Evolutionary conservation across 768 basidiomycete species (phyloP), one percentile per base, ranked within the genome.

Genomic region (Termitomyces sp.): DNA sequence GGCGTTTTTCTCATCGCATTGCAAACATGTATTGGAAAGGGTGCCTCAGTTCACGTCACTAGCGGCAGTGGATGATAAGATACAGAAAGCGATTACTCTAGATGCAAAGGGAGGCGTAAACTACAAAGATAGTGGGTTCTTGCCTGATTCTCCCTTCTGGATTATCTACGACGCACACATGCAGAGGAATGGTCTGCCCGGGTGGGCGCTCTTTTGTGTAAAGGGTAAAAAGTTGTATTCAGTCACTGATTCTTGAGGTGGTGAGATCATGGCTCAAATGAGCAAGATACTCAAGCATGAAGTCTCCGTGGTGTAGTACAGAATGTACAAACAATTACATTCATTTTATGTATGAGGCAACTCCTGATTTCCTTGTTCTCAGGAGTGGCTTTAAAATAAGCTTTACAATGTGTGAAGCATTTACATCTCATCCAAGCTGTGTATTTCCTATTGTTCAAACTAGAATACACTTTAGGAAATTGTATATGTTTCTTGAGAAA

Each of bases 41-140:
- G 91, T 28, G 87, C 88, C 1, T 79, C 79, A 34, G 89, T 93
- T 17, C 93, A 85, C 66, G 89, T 93, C 22, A 89, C 92, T 4
- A 90, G 87, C 58, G 80, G 88, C 9, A 82, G 68, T 43, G n/a
- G 72, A 77, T 26, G 80, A 82, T 9, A 93, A 93, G 73, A 83
- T 94, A 45, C 67, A 72, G 46, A 82, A 77, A 52, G 90, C 90
- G 0, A 66, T 81, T 19, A 68, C 68, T 15, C 71, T 92, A 11
- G 92, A 92, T 11, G 91, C 89, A 0, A 80, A 77, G 58, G 91
- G 82, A n/a, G 91, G 91, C 1, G 83, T 83, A 8, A 82, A 77
- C 62, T 94, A 93, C 66, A 86, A 79, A 64, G 74, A 81, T 35
- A 69, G 89, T 87, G 44, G 52, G 81, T 37, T 19, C 2, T 34